A percentile compares a stretch with the other conserved stretches of the same genome.
phyloP scores from a whole-genome alignment of 2,329 filamentous ascomycete species.

The Zelopaecilomyces penicillatus region DNA sequence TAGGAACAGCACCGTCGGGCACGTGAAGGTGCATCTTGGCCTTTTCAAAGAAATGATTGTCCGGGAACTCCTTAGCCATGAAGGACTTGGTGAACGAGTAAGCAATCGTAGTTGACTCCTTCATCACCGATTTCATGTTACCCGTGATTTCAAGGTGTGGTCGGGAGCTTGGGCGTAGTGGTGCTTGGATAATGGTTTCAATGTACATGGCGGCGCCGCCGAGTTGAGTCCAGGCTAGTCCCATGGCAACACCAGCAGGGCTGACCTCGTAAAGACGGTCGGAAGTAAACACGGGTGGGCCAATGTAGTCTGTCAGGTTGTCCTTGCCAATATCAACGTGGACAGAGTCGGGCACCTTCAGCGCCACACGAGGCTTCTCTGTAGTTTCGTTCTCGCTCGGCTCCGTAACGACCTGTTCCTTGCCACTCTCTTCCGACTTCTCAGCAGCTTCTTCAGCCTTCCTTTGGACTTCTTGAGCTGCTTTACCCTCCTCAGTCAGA shows the following conservation, averaged over 20 bases:
- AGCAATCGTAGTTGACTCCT: constrained; percentile 89
- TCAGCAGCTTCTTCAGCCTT: constrained; percentile 59
- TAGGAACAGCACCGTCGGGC: constrained; percentile 89
- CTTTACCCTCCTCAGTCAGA: constrained; percentile 77
- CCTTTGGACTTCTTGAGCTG: constrained; percentile 59
- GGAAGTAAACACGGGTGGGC: constrained; percentile 88
- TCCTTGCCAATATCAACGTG: constrained; percentile 81
- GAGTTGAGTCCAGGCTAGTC: constrained; percentile 95
- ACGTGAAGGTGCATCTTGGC: constrained; percentile 93
- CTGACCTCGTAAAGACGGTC: constrained; percentile 92
- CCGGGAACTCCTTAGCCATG: constrained; percentile 74
- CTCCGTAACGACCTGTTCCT: constrained; percentile 20
- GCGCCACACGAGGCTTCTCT: constrained; percentile 62
- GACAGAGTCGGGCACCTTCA: constrained; percentile 79
- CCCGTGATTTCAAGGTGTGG: constrained; percentile 85
- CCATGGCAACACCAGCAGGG: constrained; percentile 93
- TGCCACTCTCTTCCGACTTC: constrained; percentile 19
- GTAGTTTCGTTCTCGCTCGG: constrained; percentile 36
- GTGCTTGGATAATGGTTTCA: constrained; percentile 86
- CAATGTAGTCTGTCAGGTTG: constrained; percentile 93
- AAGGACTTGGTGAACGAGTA: constrained; percentile 93
- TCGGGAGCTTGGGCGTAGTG: constrained; percentile 63
- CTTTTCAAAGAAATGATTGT: constrained; percentile 94
- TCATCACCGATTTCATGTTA: constrained; percentile 95
- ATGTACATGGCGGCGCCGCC: constrained; percentile 95